A percentile compares a stretch with the other conserved stretches of the same genome.
Evolutionary conservation across 2,329 filamentous ascomycete species (phyloP).

Genomic region (Cercospora berteroae): DNA sequence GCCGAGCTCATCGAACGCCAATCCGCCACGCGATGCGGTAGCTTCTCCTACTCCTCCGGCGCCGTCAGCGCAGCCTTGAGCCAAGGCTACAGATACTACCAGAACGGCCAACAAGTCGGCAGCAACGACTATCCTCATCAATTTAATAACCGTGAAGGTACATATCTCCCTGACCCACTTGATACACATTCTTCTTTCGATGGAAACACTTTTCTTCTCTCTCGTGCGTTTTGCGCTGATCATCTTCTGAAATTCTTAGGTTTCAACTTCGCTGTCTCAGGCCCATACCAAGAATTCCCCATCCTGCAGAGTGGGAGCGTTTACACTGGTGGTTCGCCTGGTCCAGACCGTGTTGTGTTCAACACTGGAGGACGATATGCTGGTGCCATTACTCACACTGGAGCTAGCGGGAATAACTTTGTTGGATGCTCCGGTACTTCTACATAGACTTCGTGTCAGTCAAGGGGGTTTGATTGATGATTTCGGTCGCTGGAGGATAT

Average conservation of each 20-base stretch:
- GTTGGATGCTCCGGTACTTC: slow-evolving; percentile 56
- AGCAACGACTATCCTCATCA: slow-evolving; percentile 38
- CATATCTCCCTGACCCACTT: too few relatives aligned
- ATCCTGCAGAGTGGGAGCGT: slow-evolving; percentile 46
- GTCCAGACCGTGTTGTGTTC: slow-evolving; percentile 66
- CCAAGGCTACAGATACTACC: slow-evolving; percentile 54
- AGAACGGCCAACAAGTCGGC: slow-evolving; percentile 35
- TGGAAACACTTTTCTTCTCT: too few relatives aligned
- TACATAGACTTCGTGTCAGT: slow-evolving; percentile 18
- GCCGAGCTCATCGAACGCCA: slow-evolving; percentile 40
- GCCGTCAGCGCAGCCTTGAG: slow-evolving; percentile 53
- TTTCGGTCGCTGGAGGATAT: background rate
- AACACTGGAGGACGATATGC: slow-evolving; percentile 57
- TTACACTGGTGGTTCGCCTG: slow-evolving; percentile 62
- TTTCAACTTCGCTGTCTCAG: slow-evolving; percentile 57
- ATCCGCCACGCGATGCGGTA: slow-evolving; percentile 55
- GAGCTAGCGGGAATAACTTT: slow-evolving; percentile 66
- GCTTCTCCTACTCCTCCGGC: slow-evolving; percentile 51
- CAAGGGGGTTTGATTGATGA: background rate
- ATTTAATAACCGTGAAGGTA: slow-evolving; percentile 30
- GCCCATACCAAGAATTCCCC: slow-evolving; percentile 65
- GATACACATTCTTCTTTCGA: too few relatives aligned
- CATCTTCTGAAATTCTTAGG: slow-evolving; percentile 26
- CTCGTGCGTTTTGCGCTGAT: too few relatives aligned
- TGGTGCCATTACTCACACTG: slow-evolving; percentile 68